Evolutionary conservation across 352 stramenopile species (phyloP).

Genomic region (Salisapilia sapeloensis): DNA sequence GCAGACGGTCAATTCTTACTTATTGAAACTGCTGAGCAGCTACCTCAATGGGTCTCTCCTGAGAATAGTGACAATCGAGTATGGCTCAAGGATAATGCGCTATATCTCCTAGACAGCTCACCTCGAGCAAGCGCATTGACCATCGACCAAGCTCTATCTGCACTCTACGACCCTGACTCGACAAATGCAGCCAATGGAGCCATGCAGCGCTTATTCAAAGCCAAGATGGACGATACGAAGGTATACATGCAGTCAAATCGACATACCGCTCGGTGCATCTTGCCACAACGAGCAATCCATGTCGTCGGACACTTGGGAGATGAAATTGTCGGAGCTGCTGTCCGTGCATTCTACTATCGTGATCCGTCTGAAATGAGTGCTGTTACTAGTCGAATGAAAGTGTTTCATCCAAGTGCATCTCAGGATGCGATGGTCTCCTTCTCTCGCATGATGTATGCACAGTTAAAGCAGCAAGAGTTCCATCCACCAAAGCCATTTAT

Average conservation of each 20-base stretch:
- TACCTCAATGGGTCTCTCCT: slow-evolving; percentile 48
- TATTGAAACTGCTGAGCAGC: slow-evolving; percentile 48
- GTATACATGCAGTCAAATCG: slow-evolving; percentile 24
- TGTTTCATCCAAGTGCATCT: slow-evolving; percentile 12
- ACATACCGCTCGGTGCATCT: slow-evolving; percentile 25
- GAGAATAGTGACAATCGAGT: slow-evolving; percentile 28
- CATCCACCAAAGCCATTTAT: slow-evolving; percentile 43
- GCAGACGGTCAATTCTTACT: slow-evolving; percentile 60
- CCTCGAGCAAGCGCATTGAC: slow-evolving; percentile 1
- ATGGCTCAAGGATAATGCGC: slow-evolving; percentile 2
- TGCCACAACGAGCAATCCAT: slow-evolving; percentile 13
- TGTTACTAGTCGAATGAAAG: slow-evolving; percentile 34
- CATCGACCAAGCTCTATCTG: slow-evolving; percentile 2
- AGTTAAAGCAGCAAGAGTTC: slow-evolving; percentile 68
- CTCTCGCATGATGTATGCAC: slow-evolving; percentile 67
- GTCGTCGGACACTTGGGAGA: slow-evolving; percentile 10
- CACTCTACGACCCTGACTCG: slow-evolving; percentile 1
- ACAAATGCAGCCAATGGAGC: slow-evolving; percentile 9
- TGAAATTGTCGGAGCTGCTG: slow-evolving; percentile 18
- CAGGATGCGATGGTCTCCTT: slow-evolving; percentile 21
- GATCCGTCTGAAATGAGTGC: slow-evolving; percentile 20
- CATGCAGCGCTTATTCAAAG: slow-evolving; percentile 20
- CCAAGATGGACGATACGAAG: slow-evolving; percentile 18
- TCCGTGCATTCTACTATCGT: slow-evolving; percentile 66
- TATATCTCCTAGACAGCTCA: slow-evolving; percentile 1